Conservation (phyloP, 2,329 filamentous ascomycete genomes). For the Colletotrichum tropicale region DNA sequence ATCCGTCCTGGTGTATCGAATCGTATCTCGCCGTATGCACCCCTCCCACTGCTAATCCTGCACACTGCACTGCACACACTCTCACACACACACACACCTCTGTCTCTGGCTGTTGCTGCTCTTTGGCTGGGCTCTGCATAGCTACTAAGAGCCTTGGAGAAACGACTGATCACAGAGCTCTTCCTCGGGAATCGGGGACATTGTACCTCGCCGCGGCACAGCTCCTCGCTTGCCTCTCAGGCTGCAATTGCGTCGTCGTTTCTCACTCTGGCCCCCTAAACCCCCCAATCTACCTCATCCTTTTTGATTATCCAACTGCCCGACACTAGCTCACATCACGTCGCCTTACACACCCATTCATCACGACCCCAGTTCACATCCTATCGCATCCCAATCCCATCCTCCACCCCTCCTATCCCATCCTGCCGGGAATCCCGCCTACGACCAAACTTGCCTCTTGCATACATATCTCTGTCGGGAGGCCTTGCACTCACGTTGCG, state of each 20-base stretch:
- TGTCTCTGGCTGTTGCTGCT: background rate
- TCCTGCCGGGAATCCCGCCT: constrained; percentile 15
- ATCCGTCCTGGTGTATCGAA: constrained; percentile 11
- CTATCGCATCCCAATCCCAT: background rate
- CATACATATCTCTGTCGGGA: background rate
- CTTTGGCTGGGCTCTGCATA: background rate
- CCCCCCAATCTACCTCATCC: background rate
- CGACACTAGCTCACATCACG: background rate
- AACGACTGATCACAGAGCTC: background rate
- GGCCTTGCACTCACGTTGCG: background rate
- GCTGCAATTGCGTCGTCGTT: background rate
- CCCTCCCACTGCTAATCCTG: background rate
- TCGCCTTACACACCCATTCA: background rate
- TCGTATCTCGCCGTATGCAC: constrained; percentile 11
- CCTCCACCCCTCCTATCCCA: constrained; percentile 2
- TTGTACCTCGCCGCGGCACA: background rate
- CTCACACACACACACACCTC: background rate
- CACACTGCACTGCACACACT: constrained; percentile 1
- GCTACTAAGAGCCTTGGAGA: background rate
- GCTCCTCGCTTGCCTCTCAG: background rate
- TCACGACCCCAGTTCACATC: background rate
- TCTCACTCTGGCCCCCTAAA: background rate
- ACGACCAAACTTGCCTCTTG: background rate
- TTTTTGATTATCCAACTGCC: background rate
- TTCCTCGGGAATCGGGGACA: background rate